Conservation (phyloP, 2,329 filamentous ascomycete species). For the Chaetomiaceae sp. region DNA sequence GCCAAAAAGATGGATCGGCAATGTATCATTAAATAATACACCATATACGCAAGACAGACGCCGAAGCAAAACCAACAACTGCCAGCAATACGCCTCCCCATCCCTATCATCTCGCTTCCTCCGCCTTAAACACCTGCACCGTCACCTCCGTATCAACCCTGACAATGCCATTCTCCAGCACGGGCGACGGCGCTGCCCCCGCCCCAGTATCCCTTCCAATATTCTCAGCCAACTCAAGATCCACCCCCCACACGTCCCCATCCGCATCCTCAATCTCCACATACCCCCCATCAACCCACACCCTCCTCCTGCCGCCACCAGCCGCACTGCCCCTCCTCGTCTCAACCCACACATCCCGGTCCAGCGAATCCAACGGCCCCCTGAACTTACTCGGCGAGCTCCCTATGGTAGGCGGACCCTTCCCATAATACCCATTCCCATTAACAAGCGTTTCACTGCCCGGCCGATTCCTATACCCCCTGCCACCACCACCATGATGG, state of each 20-base stretch:
- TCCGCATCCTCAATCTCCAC: constrained; percentile 8
- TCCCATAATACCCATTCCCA: too few species aligned
- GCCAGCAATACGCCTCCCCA: too few species aligned
- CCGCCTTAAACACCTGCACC: not conserved
- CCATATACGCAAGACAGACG: too few species aligned
- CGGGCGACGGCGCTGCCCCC: not conserved
- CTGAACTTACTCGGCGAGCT: constrained; percentile 8
- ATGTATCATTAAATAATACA: too few species aligned
- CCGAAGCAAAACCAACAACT: not conserved
- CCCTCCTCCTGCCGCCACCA: not conserved
- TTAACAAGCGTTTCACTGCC: not conserved
- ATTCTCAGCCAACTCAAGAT: constrained; percentile 15
- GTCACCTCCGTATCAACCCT: constrained; percentile 7
- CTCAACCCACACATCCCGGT: constrained; percentile 11
- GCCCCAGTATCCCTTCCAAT: not conserved
- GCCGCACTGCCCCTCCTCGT: not conserved
- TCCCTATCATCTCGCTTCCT: too few species aligned
- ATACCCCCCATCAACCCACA: constrained; percentile 12
- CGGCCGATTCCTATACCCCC: not conserved
- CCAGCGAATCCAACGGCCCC: not conserved
- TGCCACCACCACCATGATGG: not conserved
- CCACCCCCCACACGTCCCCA: constrained; percentile 10
- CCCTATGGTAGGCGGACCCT: constrained; percentile 16
- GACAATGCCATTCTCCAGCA: not conserved
- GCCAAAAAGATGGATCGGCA: too few species aligned